Conservation (phyloP, 371 early-diverging fungal species). For the Apophysomyces sp. region DNA sequence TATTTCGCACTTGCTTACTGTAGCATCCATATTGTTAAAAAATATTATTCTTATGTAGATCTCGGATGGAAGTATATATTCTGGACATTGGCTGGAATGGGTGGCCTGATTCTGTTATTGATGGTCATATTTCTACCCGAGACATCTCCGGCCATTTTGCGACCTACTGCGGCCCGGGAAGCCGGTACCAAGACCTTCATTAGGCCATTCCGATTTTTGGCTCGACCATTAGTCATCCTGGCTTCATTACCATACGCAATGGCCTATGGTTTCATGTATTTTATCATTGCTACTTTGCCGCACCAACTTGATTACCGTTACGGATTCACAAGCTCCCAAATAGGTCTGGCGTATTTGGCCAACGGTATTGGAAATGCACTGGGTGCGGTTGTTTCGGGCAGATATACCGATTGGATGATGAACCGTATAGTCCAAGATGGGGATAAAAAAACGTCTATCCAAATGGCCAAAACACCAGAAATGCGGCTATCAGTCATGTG, state of each 20-base stretch:
- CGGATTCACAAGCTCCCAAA: slow-evolving; percentile 31
- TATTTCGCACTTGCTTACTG: too few relatives aligned
- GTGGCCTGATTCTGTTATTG: slow-evolving; percentile 54
- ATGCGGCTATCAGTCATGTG: slow-evolving; percentile 34
- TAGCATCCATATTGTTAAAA: too few relatives aligned
- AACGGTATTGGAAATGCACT: slow-evolving; percentile 48
- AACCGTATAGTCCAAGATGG: neutral
- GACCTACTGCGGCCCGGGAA: neutral
- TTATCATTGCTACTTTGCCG: slow-evolving; percentile 39
- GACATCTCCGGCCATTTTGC: slow-evolving; percentile 36
- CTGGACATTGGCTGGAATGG: slow-evolving; percentile 60
- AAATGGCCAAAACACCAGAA: slow-evolving; percentile 17
- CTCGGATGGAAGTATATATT: slow-evolving; percentile 69
- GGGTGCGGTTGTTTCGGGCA: slow-evolving; percentile 45
- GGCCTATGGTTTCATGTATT: slow-evolving; percentile 55
- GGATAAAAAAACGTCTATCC: neutral
- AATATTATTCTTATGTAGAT: slow-evolving; percentile 47
- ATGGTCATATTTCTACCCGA: slow-evolving; percentile 68
- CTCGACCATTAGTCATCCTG: slow-evolving; percentile 45
- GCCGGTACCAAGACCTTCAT: slow-evolving; percentile 31
- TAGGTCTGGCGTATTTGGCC: slow-evolving; percentile 43
- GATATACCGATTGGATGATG: slow-evolving; percentile 35
- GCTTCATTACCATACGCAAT: slow-evolving; percentile 50
- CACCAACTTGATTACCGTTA: slow-evolving; percentile 29
- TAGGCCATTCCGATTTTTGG: slow-evolving; percentile 41